Percentiles rank a stretch among this genome's conserved stretches.
phyloP scores from a whole-genome alignment of 192 early-diverging fungal genomes.

The Haplosporangium gracile region DNA sequence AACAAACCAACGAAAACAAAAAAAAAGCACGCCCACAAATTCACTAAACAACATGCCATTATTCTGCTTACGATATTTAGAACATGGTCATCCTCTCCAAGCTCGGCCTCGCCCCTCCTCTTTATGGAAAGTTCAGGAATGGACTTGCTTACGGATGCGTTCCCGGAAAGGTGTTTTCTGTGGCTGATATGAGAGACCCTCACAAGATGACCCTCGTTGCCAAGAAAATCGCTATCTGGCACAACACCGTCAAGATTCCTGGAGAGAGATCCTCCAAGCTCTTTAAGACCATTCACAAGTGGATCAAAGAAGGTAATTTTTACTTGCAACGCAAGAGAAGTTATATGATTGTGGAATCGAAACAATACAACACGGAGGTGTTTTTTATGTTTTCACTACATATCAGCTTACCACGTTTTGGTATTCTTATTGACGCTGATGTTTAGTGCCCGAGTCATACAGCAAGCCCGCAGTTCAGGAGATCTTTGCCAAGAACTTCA shows the following conservation, averaged over 20 bases:
- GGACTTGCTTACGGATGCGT: constrained; percentile 94
- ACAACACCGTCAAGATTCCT: constrained; percentile 57
- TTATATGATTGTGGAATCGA: not conserved
- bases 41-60: not conserved
- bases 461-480: constrained; percentile 66
- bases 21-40: not conserved
- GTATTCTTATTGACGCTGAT: not conserved
- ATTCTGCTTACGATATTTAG: constrained; percentile 57
- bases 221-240: constrained; percentile 84
- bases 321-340: not conserved
- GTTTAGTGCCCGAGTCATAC: constrained; percentile 70
- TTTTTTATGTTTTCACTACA: not conserved
- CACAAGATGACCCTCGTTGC: constrained; percentile 85
- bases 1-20: not conserved
- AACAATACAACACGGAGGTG: not conserved
- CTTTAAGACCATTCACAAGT: constrained; percentile 79
- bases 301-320: constrained; percentile 73
- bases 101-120: constrained; percentile 77
- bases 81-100: constrained; percentile 84
- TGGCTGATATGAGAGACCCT: constrained; percentile 80
- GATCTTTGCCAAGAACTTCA: constrained; percentile 68
- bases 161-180: constrained; percentile 76
- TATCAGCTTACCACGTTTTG: not conserved
- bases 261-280: constrained; percentile 63
- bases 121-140: constrained; percentile 91